These are phyloP conservation scores for Pleoardoris graminearum DNA, from an alignment of 2,329 filamentous ascomycete genomes.

Conservation along the genomic window DNA sequence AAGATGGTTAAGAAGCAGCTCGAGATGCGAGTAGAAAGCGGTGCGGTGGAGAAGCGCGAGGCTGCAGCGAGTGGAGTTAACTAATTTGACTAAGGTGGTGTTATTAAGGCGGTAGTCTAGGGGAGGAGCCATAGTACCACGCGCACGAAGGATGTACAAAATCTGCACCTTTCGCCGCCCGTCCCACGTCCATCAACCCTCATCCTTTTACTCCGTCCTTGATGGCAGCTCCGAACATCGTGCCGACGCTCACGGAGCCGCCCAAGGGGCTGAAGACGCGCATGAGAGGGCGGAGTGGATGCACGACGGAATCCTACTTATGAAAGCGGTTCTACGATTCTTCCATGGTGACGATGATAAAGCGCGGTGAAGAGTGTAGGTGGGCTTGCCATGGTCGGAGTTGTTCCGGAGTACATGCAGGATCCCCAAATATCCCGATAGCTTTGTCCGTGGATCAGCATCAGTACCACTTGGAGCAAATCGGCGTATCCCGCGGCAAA, in stretches of 20 bases:
- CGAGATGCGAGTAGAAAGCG: conserved; percentile 50
- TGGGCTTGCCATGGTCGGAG: neutral
- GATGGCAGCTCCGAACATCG: too few species aligned
- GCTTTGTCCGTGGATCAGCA: neutral
- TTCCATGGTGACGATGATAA: conserved; percentile 40
- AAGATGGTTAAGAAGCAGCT: conserved; percentile 52
- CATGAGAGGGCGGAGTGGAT: conserved; percentile 35
- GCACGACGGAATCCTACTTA: conserved; percentile 36
- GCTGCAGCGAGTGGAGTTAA: too few species aligned
- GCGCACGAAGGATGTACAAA: too few species aligned
- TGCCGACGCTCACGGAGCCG: too few species aligned
- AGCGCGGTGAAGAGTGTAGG: conserved; percentile 14
- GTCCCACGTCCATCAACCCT: too few species aligned
- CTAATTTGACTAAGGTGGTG: too few species aligned
- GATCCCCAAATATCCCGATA: neutral
- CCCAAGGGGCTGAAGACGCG: conserved; percentile 45
- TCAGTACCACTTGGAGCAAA: neutral
- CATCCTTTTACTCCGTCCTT: too few species aligned
- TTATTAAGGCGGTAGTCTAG: too few species aligned
- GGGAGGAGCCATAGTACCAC: too few species aligned
- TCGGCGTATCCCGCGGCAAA: neutral
- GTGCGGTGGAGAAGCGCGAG: conserved; percentile 44
- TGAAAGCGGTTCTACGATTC: conserved; percentile 36
- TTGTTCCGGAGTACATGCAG: neutral
- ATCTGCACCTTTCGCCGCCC: too few species aligned